A percentile compares a stretch with the other conserved stretches of the same genome.
These are phyloP conservation scores for Blastobotrys aristatus DNA, from an alignment of 1,139 yeast genomes.

Conservation along the genomic window DNA sequence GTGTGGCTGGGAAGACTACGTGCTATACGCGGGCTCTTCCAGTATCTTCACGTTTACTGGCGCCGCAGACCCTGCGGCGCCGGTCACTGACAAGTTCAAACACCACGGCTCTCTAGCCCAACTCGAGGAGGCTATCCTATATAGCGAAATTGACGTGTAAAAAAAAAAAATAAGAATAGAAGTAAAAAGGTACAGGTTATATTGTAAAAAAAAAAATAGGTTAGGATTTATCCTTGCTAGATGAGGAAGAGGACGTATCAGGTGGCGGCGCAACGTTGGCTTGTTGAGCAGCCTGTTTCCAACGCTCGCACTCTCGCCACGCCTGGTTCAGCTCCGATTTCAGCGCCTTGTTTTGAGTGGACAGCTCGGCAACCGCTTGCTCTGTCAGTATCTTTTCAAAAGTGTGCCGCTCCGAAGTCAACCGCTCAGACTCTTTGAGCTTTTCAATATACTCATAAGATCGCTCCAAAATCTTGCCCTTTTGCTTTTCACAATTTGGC, in stretches of 20 bases:
- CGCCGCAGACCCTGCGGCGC: slow-evolving; percentile 3
- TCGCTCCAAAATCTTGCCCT: slow-evolving; percentile 80
- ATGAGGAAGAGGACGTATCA: no score
- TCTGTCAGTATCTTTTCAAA: slow-evolving; percentile 86
- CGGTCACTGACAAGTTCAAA: slow-evolving; percentile 10
- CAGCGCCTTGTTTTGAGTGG: slow-evolving; percentile 71
- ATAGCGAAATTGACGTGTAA: slow-evolving; percentile 15
- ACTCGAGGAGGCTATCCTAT: slow-evolving; percentile 23
- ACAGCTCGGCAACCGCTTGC: slow-evolving; percentile 79
- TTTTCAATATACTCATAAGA: slow-evolving; percentile 88
- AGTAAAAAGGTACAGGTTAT: not conserved
- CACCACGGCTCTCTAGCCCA: slow-evolving; percentile 25
- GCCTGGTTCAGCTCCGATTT: slow-evolving; percentile 81
- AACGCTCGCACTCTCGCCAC: slow-evolving; percentile 84
- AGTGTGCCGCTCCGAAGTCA: slow-evolving; percentile 89
- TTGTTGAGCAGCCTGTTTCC: slow-evolving; percentile 47
- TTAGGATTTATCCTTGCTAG: not conserved
- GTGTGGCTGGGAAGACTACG: slow-evolving; percentile 65
- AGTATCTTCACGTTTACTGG: slow-evolving; percentile 20
- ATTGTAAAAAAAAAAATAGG: not conserved
- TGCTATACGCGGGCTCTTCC: slow-evolving; percentile 71
- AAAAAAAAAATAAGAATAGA: slow-evolving; percentile 1
- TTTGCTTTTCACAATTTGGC: slow-evolving; percentile 87
- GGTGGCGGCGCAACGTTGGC: no score
- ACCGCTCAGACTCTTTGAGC: slow-evolving; percentile 81